phyloP scores from a whole-genome alignment of 2,329 filamentous ascomycete species.

The Clonostachys chloroleuca region DNA sequence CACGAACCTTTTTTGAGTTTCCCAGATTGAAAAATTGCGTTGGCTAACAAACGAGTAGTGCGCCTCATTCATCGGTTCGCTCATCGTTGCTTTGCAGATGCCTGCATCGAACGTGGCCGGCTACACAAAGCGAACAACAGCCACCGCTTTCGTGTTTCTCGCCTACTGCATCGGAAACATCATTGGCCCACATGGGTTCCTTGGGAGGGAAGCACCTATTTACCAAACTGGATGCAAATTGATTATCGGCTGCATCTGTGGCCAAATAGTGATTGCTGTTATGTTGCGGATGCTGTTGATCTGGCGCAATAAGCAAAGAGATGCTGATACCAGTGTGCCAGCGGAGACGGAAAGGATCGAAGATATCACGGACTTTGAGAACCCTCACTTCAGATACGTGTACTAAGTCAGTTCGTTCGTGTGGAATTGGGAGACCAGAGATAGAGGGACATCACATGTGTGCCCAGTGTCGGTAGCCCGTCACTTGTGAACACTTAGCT shows the following conservation, averaged over 20 bases:
- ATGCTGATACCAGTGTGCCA: constrained; percentile 22
- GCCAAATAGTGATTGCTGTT: constrained; percentile 30
- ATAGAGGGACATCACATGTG: no score
- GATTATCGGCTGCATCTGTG: constrained; percentile 36
- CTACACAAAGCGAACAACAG: constrained; percentile 36
- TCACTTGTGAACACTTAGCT: no score
- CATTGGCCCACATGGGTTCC: constrained; percentile 37
- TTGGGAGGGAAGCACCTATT: constrained; percentile 31
- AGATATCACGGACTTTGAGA: constrained; percentile 26
- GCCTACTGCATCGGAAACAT: constrained; percentile 36
- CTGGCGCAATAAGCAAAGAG: constrained; percentile 29
- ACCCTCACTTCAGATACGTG: constrained; percentile 9
- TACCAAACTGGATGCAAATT: constrained; percentile 45
- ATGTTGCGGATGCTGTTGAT: constrained; percentile 25
- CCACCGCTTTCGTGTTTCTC: constrained; percentile 34
- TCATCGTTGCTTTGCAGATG: constrained; percentile 45
- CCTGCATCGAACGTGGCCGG: constrained; percentile 38
- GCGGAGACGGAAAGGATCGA: constrained; percentile 12
- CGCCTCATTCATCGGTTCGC: constrained; percentile 35
- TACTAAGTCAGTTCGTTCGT: not conserved
- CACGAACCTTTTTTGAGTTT: not conserved
- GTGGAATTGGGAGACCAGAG: no score
- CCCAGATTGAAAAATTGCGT: not conserved
- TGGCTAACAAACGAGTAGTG: constrained; percentile 1
- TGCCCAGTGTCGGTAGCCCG: no score